Conservation (phyloP, 2,329 filamentous ascomycete species). For the Fusarium armeniacum region DNA sequence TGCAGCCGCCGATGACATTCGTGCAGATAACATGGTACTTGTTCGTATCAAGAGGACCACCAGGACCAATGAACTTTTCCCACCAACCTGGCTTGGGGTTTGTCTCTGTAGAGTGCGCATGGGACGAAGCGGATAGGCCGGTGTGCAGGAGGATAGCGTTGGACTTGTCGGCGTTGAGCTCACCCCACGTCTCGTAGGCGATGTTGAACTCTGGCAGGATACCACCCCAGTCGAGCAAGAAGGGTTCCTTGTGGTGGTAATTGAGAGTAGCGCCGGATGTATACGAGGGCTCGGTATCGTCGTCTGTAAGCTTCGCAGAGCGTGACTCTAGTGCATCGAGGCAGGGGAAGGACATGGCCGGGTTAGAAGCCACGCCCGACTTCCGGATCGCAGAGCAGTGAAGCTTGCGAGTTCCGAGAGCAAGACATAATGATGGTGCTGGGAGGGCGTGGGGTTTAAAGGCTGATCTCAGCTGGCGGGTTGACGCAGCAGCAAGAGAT, state of each 20-base stretch:
- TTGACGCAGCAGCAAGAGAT: slow-evolving; percentile 37
- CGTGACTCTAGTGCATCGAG: slow-evolving; percentile 86
- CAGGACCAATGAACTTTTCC: slow-evolving; percentile 97
- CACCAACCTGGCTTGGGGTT: slow-evolving; percentile 97
- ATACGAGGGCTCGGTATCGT: slow-evolving; percentile 92
- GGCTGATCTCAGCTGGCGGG: slow-evolving; percentile 36
- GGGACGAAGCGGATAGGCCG: slow-evolving; percentile 94
- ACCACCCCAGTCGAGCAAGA: slow-evolving; percentile 95
- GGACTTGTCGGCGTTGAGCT: slow-evolving; percentile 80
- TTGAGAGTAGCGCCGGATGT: slow-evolving; percentile 86
- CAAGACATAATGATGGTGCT: slow-evolving; percentile 16
- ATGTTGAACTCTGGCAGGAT: slow-evolving; percentile 89
- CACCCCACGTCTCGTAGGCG: slow-evolving; percentile 94
- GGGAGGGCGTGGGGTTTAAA: slow-evolving; percentile 5
- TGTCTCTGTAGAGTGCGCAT: slow-evolving; percentile 89
- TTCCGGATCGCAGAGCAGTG: slow-evolving; percentile 40
- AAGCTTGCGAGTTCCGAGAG: slow-evolving; percentile 39
- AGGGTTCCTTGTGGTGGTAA: slow-evolving; percentile 79
- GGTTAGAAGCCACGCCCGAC: slow-evolving; percentile 73
- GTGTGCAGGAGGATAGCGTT: slow-evolving; percentile 96
- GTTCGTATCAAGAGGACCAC: slow-evolving; percentile 85
- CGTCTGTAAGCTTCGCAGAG: slow-evolving; percentile 78
- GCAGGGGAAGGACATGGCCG: slow-evolving; percentile 90
- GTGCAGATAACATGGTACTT: slow-evolving; percentile 96
- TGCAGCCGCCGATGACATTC: slow-evolving; percentile 96